phyloP scores from a whole-genome alignment of 768 basidiomycete genomes.

The Lyophyllum semitale region DNA sequence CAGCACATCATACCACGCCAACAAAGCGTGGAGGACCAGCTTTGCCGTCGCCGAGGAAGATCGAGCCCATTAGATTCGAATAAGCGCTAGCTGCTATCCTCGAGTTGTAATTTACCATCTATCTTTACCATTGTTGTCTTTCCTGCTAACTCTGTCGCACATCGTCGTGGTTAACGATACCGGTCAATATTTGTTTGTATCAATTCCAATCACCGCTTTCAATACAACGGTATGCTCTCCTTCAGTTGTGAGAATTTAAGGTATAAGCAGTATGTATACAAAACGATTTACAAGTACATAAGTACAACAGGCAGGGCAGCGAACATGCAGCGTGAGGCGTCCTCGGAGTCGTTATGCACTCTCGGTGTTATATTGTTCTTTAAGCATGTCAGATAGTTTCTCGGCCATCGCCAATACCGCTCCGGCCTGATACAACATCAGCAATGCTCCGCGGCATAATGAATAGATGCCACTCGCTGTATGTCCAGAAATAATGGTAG shows the following conservation, averaged over 20 bases:
- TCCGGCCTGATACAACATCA: slow-evolving; percentile 23
- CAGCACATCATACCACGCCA: slow-evolving; percentile 22
- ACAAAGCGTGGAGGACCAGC: slow-evolving; percentile 29
- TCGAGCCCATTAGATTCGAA: slow-evolving; percentile 46
- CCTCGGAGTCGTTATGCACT: not conserved
- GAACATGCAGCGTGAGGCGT: not conserved
- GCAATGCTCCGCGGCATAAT: not conserved
- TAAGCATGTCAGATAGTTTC: slow-evolving; percentile 33
- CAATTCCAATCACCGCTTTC: not conserved
- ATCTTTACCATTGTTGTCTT: slow-evolving; percentile 1
- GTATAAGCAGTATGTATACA: not conserved
- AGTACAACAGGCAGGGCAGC: too few species aligned
- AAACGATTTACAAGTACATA: not conserved
- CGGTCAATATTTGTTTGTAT: not conserved
- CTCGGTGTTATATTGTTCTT: slow-evolving; percentile 20
- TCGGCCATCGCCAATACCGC: slow-evolving; percentile 33
- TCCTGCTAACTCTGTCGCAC: not conserved
- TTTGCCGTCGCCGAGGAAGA: slow-evolving; percentile 43
- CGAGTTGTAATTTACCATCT: slow-evolving; percentile 9
- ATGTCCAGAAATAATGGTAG: slow-evolving; percentile 48
- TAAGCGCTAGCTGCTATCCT: slow-evolving; percentile 15
- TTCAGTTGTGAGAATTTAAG: not conserved
- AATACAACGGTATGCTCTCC: not conserved
- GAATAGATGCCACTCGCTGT: slow-evolving; percentile 32
- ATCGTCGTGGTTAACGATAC: not conserved